Base-by-base conservation (phyloP, 176 grass and related monocot species). In the Melocanna baccifera region DNA sequence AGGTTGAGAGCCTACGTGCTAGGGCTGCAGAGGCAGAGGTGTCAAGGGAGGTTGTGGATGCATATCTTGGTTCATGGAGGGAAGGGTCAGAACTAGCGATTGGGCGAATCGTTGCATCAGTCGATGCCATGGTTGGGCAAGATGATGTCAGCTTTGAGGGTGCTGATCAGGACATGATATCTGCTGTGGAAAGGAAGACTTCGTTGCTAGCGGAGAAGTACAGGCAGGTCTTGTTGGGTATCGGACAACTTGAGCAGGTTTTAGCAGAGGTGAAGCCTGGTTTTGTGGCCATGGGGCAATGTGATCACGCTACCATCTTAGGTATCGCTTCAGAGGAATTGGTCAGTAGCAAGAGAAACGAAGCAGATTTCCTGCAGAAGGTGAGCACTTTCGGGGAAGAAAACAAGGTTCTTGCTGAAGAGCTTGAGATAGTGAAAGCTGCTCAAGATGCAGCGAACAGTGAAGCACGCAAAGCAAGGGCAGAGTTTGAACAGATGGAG, bases 401-500 rank as follows among this genome's bases (percentile, higher is more conserved):
- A 87, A 95, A 92, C 30, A 89, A 83, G 53, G 62, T 62, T 68
- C 75, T 94, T 61, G 48, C 57, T 68, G 81, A 85, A 80, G 84
- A 94, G 72, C 74, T 91, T 74, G 82, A 94, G 89, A 88, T 67
- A 85, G 69, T 71, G 62, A 95, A 89, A 87, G 85, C 68, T 62
- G 81, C 85, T 92, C 78, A 79, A 71, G 91, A 87, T 75, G 83
- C 52, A 67, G 91, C 87, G 13, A 85, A 82, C 75, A 76, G 86
- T 46, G 89, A 98, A 78, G 89, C 41, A 34, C 89, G 71, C 55
- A 95, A 94, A 82, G 72, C 85, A 59, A 98, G 91, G 84, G 62
- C 83, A 72, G 93, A 95, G 19, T 87, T 83, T 83, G 89, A 95
- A 78, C 96, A 94, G 79, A 68, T 89, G 72, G 96, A 98, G 71